Evolutionary conservation across 495 filamentous ascomycete species (phyloP), one percentile per base, ranked within the genome.

Genomic region (Tuber melanosporum): DNA sequence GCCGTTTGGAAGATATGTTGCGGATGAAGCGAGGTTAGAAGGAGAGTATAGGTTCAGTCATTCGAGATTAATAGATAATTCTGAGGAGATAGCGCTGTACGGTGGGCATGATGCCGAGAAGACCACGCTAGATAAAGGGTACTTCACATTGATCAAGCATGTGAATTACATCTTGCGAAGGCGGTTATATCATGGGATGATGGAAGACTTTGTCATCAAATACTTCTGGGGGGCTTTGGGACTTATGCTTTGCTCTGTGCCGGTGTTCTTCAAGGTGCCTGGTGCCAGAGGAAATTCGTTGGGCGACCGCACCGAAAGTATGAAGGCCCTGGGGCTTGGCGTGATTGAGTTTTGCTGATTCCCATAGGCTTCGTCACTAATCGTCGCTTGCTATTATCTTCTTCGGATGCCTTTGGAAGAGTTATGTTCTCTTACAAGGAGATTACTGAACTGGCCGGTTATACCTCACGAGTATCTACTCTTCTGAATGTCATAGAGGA

Each of bases 171-270:
- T 98, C 80, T 85, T 99, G 62, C 88, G 94, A 47, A 86, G 93
- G 75, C 88, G 95, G 43, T 91, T 99, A 80, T 98, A 97, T 83
- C 94, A 99, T 82, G 94, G 94, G 19, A 91, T 99, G 78, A 98
- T 98, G 95, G 96, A 99, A 83, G 95, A 99, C 83, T 99, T 97
- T 85, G 92, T 98, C 20, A 95, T 98, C 82, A 99, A 99, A 85
- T 99, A 99, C 82, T 95, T 97, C 86, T 99, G 95, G 95, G 96
- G 96, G 73, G 95, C 95, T 7, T 80, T 99, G 71, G 95, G 95
- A 9, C 88, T 98, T 80, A 85, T 96, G 78, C 90, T 99, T n/a
- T 98, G 96, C 86, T 95, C 94, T 82, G 90, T 97, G 5, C 95
- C 95, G 1, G 95, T 98, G 0, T 99, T 99, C 84, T 92, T 98